A percentile compares a stretch with the other conserved stretches of the same genome.
Evolutionary conservation across 345 rosid genomes (phyloP).

Genomic region (Erysimum cheiranthoides): DNA sequence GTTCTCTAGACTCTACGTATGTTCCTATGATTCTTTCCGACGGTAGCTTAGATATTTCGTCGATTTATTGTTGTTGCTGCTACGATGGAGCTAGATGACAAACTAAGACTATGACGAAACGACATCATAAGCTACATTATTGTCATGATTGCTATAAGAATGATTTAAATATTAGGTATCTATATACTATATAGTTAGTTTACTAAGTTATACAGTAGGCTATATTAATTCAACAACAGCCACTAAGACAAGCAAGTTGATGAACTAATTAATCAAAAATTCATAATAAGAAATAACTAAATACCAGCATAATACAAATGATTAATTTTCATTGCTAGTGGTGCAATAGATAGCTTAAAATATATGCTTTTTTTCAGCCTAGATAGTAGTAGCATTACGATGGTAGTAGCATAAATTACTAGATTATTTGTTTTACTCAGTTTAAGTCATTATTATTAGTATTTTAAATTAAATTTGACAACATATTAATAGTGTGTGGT

Average conservation of each 20-base stretch:
- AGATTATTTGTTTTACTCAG: no score
- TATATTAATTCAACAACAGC: slow-evolving; percentile 12
- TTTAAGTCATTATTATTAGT: no score
- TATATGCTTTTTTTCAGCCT: no score
- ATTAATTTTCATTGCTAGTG: slow-evolving; percentile 7
- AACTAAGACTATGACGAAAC: neutral
- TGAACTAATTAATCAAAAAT: slow-evolving; percentile 28
- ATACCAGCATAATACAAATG: slow-evolving; percentile 18
- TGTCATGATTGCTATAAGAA: neutral
- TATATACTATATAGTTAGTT: neutral
- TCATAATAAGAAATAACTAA: slow-evolving; percentile 12
- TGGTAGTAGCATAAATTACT: no score
- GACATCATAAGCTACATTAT: neutral
- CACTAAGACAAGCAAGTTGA: slow-evolving; percentile 32
- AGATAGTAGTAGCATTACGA: no score
- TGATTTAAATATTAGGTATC: neutral
- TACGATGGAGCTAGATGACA: neutral
- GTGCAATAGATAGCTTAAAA: neutral
- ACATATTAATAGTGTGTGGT: no score
- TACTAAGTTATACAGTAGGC: neutral
- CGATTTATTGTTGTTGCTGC: neutral
- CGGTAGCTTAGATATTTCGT: neutral
- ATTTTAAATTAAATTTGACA: no score
- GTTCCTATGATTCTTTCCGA: neutral
- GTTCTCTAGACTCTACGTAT: neutral